phyloP scores from a whole-genome alignment of 768 basidiomycete species.

The Tricholoma sp. region DNA sequence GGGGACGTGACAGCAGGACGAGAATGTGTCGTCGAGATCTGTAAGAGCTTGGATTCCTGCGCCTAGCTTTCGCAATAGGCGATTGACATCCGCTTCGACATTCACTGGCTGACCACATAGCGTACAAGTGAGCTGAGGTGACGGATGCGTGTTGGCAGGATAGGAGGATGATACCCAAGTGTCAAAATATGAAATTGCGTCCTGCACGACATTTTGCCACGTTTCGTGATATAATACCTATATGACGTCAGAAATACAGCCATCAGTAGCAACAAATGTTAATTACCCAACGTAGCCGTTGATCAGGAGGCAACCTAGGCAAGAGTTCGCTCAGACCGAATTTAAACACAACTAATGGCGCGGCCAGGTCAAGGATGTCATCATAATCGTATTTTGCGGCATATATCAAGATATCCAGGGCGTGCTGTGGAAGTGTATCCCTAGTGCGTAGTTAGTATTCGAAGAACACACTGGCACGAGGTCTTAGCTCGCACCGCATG shows the following conservation, averaged over 20 bases:
- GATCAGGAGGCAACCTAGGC: neutral
- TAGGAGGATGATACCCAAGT: neutral
- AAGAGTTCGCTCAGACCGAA: neutral
- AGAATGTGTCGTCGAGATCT: neutral
- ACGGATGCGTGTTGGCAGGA: neutral
- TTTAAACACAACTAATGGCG: neutral
- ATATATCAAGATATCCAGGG: neutral
- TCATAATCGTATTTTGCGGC: neutral
- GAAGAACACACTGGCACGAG: neutral
- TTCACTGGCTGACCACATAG: neutral
- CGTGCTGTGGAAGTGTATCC: neutral
- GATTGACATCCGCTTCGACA: neutral
- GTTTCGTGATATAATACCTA: neutral
- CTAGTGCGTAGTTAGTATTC: neutral
- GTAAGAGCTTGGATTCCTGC: neutral
- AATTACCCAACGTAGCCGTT: neutral
- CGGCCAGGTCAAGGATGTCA: neutral
- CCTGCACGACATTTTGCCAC: neutral
- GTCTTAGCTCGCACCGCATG: constrained; percentile 2
- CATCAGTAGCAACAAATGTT: neutral
- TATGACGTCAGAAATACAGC: neutral
- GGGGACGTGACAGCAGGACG: neutral
- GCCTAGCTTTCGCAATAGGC: neutral
- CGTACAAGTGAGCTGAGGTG: neutral
- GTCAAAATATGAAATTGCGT: neutral